Base-by-base conservation (phyloP, 371 early-diverging fungal genomes). In the Mucor circinelloides region DNA sequence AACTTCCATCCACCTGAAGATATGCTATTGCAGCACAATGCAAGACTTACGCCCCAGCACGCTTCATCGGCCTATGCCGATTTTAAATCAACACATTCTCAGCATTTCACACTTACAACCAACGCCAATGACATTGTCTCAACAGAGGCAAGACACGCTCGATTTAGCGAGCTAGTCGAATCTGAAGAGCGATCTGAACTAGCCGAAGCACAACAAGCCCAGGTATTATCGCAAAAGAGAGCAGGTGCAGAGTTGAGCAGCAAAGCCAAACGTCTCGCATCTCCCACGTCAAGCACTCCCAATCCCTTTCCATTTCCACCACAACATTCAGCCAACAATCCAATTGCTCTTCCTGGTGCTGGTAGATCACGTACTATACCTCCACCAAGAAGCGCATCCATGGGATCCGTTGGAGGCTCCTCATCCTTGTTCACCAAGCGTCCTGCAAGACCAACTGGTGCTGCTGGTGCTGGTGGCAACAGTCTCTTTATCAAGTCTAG, bases 1-100 rank as follows among this genome's bases (percentile, higher is more conserved):
- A 44, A 64, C 31, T 72, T 72, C n/a, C 73, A 72, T 19, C 32
- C 66, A 10, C 54, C 58, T 17, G 73, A 69, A 59, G 60, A 72
- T 25, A 65, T 65, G 66, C 4, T 72, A 1, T 38, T 66, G 6
- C 63, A 72, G 4, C 54, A 63, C n/a, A 19, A 50, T 28, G 64
- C 64, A n/a, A 66, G 69, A 19, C 32, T 19, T 12, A 42, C 42
- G 3, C 73, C 73, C 6, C 6, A 30, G 15, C 31, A 46, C 30
- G 63, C 57, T 46, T 32, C 69, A 21, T 1, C 52, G 6, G 48
- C 19, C 7, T 72, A 63, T 63, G 21, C 25, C 6, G 15, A 44
- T n/a, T 69, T 36, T 10, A 65, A 54, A 12, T 60, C 69, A 23
- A 69, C 73, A 2, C 9, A 31, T 1, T 31, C 42, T 6, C 32